Evolutionary conservation across 164 flowering plant species (phyloP).

Genomic region (Vitis amurensis): DNA sequence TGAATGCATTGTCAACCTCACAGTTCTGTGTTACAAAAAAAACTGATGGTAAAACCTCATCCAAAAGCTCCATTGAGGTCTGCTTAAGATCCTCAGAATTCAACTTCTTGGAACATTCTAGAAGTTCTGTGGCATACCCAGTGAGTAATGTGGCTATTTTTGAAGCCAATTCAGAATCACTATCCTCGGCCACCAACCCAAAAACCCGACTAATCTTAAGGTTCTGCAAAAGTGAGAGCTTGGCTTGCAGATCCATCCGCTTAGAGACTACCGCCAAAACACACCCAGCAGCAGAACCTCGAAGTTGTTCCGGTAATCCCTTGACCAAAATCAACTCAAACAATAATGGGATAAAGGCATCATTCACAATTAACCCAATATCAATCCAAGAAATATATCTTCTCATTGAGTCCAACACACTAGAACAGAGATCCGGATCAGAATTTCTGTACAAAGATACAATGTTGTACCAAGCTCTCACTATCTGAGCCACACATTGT

Average conservation of each 20-base stretch:
- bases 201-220: conserved; percentile 76
- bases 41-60: conserved; percentile 89
- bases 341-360: conserved; percentile 63
- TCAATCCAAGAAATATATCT: conserved; percentile 94
- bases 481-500: conserved; percentile 85
- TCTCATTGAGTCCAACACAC: conserved; percentile 72
- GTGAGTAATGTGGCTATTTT: conserved; percentile 63
- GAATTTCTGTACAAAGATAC: conserved; percentile 61
- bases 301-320: conserved; percentile 60
- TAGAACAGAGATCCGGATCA: conserved; percentile 60
- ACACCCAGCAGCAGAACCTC: conserved; percentile 80
- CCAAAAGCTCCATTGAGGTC: conserved; percentile 60
- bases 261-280: conserved; percentile 73
- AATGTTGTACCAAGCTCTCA: conserved; percentile 85
- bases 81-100: conserved; percentile 57
- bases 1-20: conserved; percentile 74
- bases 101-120: conserved; percentile 77
- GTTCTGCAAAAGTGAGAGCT: conserved; percentile 67
- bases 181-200: conserved; percentile 58
- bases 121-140: conserved; percentile 78
- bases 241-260: conserved; percentile 79
- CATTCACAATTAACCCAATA: conserved; percentile 82
- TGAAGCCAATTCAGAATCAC: conserved; percentile 68
- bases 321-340: conserved; percentile 75
- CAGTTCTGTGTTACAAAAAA: conserved; percentile 79